A percentile compares a stretch with the other conserved stretches of the same genome.
phyloP scores from a whole-genome alignment of 2,329 filamentous ascomycete species.

The Harringtonia aguacate region DNA sequence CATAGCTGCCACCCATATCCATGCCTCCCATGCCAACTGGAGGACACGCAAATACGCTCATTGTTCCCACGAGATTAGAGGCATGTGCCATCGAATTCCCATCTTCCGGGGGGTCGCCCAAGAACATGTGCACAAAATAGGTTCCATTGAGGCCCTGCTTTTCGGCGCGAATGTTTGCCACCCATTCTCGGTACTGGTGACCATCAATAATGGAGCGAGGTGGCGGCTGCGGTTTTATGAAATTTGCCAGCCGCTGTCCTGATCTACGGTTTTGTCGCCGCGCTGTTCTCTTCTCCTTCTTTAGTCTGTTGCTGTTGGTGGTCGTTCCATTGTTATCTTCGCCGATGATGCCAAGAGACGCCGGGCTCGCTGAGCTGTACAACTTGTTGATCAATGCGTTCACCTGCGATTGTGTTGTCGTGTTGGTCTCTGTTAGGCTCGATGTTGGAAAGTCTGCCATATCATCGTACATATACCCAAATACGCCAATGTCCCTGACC shows the following conservation, averaged over 20 bases:
- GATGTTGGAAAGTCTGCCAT: conserved; percentile 16
- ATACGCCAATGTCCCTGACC: conserved; percentile 45
- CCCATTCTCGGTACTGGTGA: conserved; percentile 50
- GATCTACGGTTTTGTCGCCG: too few species aligned
- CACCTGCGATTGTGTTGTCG: conserved; percentile 29
- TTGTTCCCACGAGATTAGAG: conserved; percentile 48
- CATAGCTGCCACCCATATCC: conserved; percentile 21
- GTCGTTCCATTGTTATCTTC: neutral
- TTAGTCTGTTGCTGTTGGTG: neutral
- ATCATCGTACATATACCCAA: conserved; percentile 70
- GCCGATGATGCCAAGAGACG: conserved; percentile 16
- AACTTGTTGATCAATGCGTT: conserved; percentile 46
- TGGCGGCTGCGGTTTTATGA: neutral
- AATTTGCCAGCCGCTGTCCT: neutral
- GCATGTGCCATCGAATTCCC: conserved; percentile 38
- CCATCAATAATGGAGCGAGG: conserved; percentile 22
- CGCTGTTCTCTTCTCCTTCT: neutral
- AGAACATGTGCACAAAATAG: conserved; percentile 58
- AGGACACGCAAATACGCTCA: conserved; percentile 40
- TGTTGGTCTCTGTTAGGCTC: conserved; percentile 16
- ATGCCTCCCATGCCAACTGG: conserved; percentile 9
- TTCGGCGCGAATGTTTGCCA: conserved; percentile 52
- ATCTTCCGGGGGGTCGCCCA: conserved; percentile 40
- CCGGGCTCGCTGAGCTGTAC: conserved; percentile 40
- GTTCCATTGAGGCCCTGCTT: conserved; percentile 50